Conservation (phyloP, 2,329 filamentous ascomycete species). For the Calonectria multiphialidica region DNA sequence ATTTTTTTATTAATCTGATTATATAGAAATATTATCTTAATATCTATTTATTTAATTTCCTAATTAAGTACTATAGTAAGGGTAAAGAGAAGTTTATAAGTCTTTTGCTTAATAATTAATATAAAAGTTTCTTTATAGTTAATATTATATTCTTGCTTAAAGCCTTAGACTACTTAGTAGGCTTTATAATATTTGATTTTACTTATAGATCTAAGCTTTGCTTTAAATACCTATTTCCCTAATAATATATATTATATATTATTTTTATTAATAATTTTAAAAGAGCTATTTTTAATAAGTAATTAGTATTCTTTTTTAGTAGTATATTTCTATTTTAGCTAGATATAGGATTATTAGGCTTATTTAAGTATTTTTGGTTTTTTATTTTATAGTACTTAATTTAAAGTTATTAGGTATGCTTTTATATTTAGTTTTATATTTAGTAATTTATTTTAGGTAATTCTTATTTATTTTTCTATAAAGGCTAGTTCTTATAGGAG, state of each 20-base stretch:
- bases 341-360: background rate
- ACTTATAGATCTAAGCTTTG: background rate
- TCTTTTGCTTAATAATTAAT: background rate
- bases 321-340: background rate
- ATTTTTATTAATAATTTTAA: background rate
- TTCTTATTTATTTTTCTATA: too few species aligned
- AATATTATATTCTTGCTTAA: background rate
- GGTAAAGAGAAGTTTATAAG: background rate
- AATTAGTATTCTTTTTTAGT: background rate
- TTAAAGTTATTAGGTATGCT: background rate
- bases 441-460: background rate
- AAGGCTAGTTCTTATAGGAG: too few species aligned
- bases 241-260: background rate
- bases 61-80: background rate
- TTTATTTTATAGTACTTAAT: background rate
- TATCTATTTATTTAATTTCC: background rate
- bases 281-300: background rate
- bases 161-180: background rate
- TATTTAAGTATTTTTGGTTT: background rate
- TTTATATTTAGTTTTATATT: background rate
- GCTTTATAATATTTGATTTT: background rate
- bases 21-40: background rate
- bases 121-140: background rate
- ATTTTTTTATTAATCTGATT: background rate
- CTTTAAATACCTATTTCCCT: background rate